phyloP scores from a whole-genome alignment of 495 filamentous ascomycete genomes.

The Parathielavia appendiculata region DNA sequence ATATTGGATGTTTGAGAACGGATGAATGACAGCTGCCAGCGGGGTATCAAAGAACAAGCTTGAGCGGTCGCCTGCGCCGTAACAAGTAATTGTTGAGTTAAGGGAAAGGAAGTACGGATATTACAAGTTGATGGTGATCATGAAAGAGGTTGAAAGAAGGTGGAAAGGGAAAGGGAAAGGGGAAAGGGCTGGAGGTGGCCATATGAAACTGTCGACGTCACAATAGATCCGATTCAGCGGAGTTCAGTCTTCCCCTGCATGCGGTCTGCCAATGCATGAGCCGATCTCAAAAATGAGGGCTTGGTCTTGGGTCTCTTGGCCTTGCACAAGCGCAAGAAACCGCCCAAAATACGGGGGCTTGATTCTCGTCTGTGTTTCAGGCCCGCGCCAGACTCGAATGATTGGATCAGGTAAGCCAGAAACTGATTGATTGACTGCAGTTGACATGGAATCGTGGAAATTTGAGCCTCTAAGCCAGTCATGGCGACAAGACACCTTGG shows the following conservation, averaged over 20 bases:
- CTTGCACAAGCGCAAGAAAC: neutral
- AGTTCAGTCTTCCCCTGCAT: constrained; percentile 5
- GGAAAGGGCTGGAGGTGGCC: constrained; percentile 4
- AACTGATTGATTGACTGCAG: constrained; percentile 25
- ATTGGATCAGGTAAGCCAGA: constrained; percentile 22
- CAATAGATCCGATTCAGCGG: constrained; percentile 17
- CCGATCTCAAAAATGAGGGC: constrained; percentile 13
- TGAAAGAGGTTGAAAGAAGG: neutral
- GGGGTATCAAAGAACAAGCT: neutral
- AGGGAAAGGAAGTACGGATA: neutral
- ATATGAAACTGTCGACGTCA: constrained; percentile 30
- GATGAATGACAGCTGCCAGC: constrained; percentile 3
- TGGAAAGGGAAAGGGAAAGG: neutral
- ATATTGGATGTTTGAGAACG: neutral
- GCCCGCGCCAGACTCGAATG: constrained; percentile 37
- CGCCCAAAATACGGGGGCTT: constrained; percentile 3
- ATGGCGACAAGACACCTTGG: neutral
- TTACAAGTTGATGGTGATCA: constrained; percentile 6
- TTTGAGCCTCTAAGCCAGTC: neutral
- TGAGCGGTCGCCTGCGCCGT: constrained; percentile 11
- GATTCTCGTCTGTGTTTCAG: constrained; percentile 34
- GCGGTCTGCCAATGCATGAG: constrained; percentile 3
- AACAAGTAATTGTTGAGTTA: neutral
- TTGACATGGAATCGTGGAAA: neutral
- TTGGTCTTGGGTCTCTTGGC: constrained; percentile 2